phyloP scores from a whole-genome alignment of 2,329 filamentous ascomycete genomes.

The Helicocarpus griseus region DNA sequence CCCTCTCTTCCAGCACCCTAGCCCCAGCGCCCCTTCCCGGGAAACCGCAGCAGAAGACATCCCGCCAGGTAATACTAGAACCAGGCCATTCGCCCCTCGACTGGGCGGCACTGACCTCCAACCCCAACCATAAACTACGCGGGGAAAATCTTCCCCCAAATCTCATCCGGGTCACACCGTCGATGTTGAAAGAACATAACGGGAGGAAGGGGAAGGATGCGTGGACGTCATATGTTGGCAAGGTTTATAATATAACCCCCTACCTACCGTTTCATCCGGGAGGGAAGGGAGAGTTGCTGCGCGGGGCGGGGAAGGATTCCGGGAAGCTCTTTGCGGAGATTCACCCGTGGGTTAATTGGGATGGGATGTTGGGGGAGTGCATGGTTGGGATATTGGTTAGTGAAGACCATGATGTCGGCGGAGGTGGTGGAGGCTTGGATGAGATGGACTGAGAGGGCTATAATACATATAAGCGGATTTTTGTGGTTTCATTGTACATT shows the following conservation, averaged over 20 bases:
- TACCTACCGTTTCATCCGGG: constrained; percentile 89
- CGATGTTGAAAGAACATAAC: constrained; percentile 65
- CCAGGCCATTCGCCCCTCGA: constrained; percentile 92
- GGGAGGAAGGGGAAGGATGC: constrained; percentile 77
- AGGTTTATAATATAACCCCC: constrained; percentile 88
- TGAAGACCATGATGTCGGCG: constrained; percentile 34
- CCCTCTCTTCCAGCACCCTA: constrained; percentile 33
- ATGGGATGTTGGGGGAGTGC: constrained; percentile 54
- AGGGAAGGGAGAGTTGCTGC: constrained; percentile 52
- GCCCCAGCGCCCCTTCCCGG: constrained; percentile 33
- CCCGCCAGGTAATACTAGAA: constrained; percentile 60
- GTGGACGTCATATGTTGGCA: constrained; percentile 82
- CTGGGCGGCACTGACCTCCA: constrained; percentile 71
- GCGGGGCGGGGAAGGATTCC: constrained; percentile 57
- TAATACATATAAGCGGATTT: not conserved
- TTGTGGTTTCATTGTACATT: not conserved
- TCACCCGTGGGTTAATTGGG: constrained; percentile 61
- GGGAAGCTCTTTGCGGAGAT: constrained; percentile 53
- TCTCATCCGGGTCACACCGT: constrained; percentile 67
- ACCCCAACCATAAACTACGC: constrained; percentile 57
- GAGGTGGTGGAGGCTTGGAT: constrained; percentile 33
- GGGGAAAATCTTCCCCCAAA: constrained; percentile 42
- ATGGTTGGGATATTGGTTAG: constrained; percentile 52
- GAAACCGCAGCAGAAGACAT: constrained; percentile 38
- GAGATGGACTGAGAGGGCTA: constrained; percentile 47